Percentiles rank a stretch among this genome's conserved stretches.
Conservation (phyloP, 1,139 yeast genomes). For the Kodamaea plutei region DNA sequence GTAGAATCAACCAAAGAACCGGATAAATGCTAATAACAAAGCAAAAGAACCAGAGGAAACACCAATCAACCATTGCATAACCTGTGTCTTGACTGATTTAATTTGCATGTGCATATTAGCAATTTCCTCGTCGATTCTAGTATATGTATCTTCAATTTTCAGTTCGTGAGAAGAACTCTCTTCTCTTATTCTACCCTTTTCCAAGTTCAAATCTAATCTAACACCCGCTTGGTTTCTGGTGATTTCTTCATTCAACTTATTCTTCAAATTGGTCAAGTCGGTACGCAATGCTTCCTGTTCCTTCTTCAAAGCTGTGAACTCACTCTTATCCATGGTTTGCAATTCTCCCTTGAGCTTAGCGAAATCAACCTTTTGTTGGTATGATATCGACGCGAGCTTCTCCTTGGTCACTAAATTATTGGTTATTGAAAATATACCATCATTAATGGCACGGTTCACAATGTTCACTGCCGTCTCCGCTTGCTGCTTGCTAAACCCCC, state of each 20-base stretch:
- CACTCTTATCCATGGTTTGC: conserved; percentile 82
- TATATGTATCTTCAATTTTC: conserved; percentile 90
- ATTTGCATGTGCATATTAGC: conserved; percentile 93
- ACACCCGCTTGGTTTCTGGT: conserved; percentile 90
- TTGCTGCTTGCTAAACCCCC: conserved; percentile 68
- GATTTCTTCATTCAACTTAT: conserved; percentile 83
- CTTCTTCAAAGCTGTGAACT: conserved; percentile 73
- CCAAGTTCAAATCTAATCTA: conserved; percentile 82
- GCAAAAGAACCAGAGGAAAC: conserved; percentile 98
- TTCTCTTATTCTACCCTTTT: conserved; percentile 92
- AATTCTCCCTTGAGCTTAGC: conserved; percentile 90
- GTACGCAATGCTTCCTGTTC: conserved; percentile 85
- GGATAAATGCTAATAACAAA: conserved; percentile 80
- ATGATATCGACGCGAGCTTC: conserved; percentile 74
- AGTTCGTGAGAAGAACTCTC: conserved; percentile 89
- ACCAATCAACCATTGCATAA: conserved; percentile 97
- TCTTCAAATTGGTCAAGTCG: conserved; percentile 82
- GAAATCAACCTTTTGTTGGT: conserved; percentile 95
- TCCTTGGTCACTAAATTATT: conserved; percentile 79
- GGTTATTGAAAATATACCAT: conserved; percentile 74
- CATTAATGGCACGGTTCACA: conserved; percentile 73
- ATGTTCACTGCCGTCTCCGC: conserved; percentile 78
- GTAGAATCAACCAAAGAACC: conserved; percentile 60
- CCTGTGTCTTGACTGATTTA: conserved; percentile 91
- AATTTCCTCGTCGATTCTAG: conserved; percentile 92